These are phyloP conservation scores for Thelonectria olida DNA, from an alignment of 2,329 filamentous ascomycete species.

Conservation along the genomic window DNA sequence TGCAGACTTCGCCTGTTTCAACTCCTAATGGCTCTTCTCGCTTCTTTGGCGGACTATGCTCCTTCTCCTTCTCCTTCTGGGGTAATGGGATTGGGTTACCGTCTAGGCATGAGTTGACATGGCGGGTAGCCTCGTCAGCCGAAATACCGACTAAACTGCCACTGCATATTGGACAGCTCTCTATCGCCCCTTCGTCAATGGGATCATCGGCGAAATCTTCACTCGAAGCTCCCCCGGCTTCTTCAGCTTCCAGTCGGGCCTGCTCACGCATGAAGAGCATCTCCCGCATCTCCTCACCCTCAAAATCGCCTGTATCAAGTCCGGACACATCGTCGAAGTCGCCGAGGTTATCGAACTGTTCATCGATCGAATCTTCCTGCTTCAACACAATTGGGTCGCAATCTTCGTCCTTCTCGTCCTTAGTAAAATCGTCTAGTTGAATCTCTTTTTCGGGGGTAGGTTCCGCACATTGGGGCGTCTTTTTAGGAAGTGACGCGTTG, in stretches of 20 bases:
- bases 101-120: conserved; percentile 95
- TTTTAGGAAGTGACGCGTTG: conserved; percentile 7
- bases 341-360: conserved; percentile 49
- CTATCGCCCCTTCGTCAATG: conserved; percentile 44
- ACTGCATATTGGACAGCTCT: conserved; percentile 81
- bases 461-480: conserved; percentile 34
- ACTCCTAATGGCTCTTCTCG: conserved; percentile 37
- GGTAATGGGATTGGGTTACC: conserved; percentile 74
- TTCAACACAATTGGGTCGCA: conserved; percentile 34
- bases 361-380: conserved; percentile 42
- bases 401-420: conserved; percentile 29
- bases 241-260: conserved; percentile 69
- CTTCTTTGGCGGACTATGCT: conserved; percentile 1
- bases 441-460: conserved; percentile 30
- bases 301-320: conserved; percentile 59
- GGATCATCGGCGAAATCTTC: conserved; percentile 47
- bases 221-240: conserved; percentile 53
- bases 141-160: conserved; percentile 67
- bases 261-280: conserved; percentile 81
- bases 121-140: conserved; percentile 75
- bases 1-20: conserved; percentile 55
- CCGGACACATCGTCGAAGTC: conserved; percentile 61
- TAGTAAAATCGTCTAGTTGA: conserved; percentile 35
- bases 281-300: conserved; percentile 73
- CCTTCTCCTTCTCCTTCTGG: conserved; percentile 33